Conservation (phyloP, 2,329 filamentous ascomycete genomes). For the Rhynchosporium graminicola region DNA sequence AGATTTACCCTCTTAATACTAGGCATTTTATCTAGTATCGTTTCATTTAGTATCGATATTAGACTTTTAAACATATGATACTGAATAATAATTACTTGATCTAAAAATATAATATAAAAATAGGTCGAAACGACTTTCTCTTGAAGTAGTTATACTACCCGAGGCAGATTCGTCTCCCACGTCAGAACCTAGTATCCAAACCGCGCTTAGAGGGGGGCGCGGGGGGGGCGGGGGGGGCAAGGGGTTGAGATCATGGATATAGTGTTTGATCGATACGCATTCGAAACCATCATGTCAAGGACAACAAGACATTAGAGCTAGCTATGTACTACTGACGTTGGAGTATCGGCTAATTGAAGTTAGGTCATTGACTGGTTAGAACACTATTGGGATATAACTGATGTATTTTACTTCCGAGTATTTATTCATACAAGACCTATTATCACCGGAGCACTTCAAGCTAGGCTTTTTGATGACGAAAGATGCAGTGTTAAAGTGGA, state of each 20-base stretch:
- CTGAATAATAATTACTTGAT: neutral
- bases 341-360: too few relatives aligned
- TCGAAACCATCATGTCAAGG: neutral
- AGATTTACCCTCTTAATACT: neutral
- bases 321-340: too few relatives aligned
- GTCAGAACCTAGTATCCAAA: neutral
- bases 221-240: too few relatives aligned
- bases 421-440: too few relatives aligned
- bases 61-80: neutral
- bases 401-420: too few relatives aligned
- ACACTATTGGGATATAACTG: too few relatives aligned
- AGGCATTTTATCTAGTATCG: neutral
- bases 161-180: too few relatives aligned
- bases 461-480: too few relatives aligned
- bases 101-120: neutral
- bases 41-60: neutral
- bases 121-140: neutral
- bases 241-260: neutral
- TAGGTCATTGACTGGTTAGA: too few relatives aligned
- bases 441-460: too few relatives aligned
- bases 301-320: too few relatives aligned
- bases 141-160: neutral
- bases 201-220: neutral
- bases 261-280: neutral
- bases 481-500: too few relatives aligned